Conservation (phyloP, 495 filamentous ascomycete genomes). For the Durotheca rogersii region DNA sequence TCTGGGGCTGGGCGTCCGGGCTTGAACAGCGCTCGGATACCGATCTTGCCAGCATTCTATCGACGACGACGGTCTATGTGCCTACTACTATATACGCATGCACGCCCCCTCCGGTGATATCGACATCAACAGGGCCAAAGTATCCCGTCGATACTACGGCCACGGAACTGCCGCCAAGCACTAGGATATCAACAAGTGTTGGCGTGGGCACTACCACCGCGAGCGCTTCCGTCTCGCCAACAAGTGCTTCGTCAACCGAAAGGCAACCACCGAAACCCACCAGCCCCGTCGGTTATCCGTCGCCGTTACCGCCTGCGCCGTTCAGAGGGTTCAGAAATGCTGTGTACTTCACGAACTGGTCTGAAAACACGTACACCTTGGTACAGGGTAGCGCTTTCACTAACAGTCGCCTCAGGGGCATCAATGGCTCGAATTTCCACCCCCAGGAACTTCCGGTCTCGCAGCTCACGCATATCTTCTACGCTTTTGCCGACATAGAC, state of each 20-base stretch:
- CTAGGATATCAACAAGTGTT: neutral
- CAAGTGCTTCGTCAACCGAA: conserved; percentile 10
- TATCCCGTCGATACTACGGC: conserved; percentile 8
- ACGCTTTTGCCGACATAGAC: conserved; percentile 57
- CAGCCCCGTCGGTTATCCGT: conserved; percentile 4
- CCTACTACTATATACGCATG: conserved; percentile 29
- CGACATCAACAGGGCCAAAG: conserved; percentile 5
- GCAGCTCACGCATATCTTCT: conserved; percentile 89
- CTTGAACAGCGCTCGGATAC: conserved; percentile 14
- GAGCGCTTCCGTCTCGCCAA: conserved; percentile 5
- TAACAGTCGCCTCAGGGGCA: conserved; percentile 17
- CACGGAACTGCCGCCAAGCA: conserved; percentile 4
- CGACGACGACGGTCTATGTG: conserved; percentile 31
- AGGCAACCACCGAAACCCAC: conserved; percentile 18
- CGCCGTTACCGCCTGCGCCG: conserved; percentile 21
- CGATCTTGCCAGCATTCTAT: conserved; percentile 7
- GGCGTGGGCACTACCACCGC: neutral
- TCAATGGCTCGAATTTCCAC: conserved; percentile 34
- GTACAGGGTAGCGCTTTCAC: neutral
- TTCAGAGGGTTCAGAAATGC: conserved; percentile 41
- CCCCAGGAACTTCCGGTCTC: conserved; percentile 85
- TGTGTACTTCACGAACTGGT: conserved; percentile 53
- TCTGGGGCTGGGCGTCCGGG: conserved; percentile 17
- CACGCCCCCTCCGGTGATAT: conserved; percentile 19
- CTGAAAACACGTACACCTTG: neutral